Evolutionary conservation across 345 rosid genomes (phyloP).

Genomic region (Atalantia buxifolia): DNA sequence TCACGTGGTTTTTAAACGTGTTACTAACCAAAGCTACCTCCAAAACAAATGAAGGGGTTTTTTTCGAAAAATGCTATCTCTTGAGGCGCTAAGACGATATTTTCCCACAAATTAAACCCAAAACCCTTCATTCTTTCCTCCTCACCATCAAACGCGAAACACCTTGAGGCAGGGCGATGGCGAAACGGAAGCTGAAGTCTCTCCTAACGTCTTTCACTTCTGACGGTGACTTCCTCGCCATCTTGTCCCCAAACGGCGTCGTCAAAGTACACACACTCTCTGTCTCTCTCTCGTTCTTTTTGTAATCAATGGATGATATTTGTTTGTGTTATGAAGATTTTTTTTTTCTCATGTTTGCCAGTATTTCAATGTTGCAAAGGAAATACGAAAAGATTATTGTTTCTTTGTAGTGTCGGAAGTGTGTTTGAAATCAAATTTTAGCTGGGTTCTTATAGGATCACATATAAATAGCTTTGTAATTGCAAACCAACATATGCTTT

Average conservation of each 20-base stretch:
- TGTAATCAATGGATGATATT: background rate
- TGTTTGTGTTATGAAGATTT: background rate
- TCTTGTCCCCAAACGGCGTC: slow-evolving; percentile 25
- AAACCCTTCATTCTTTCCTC: slow-evolving; percentile 8
- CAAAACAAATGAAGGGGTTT: background rate
- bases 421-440: background rate
- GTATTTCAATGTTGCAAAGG: background rate
- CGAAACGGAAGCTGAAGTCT: slow-evolving; percentile 38
- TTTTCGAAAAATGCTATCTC: background rate
- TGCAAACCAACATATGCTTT: background rate
- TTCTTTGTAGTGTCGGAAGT: background rate
- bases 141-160: background rate
- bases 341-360: background rate
- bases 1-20: too few relatives aligned
- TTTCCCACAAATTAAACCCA: background rate
- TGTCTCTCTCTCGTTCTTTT: background rate
- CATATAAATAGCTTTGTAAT: background rate
- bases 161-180: slow-evolving; percentile 23
- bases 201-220: slow-evolving; percentile 36
- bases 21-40: background rate
- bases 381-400: background rate
- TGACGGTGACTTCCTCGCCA: slow-evolving; percentile 32
- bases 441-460: background rate
- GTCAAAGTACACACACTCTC: slow-evolving; percentile 20
- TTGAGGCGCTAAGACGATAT: background rate